phyloP scores from a whole-genome alignment of 441 rosid species.

The Populus tomentosa region DNA sequence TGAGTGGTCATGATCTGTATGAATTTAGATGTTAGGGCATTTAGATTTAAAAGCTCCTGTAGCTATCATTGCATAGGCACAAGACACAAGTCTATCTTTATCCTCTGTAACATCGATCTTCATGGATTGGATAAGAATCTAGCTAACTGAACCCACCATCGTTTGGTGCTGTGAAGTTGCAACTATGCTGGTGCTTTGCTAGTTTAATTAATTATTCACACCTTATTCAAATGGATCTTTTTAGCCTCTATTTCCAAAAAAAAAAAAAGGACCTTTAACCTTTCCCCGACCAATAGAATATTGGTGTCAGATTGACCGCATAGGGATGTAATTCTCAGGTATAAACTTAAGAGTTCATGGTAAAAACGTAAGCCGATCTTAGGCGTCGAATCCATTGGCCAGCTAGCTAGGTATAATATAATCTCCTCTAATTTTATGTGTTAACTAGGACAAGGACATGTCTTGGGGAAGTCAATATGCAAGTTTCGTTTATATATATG shows the following conservation, averaged over 20 bases:
- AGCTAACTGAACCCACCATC: not conserved
- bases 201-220: not conserved
- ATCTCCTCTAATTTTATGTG: not conserved
- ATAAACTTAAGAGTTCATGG: not conserved
- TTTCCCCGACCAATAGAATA: not conserved
- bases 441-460: not conserved
- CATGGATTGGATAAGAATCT: conserved; percentile 15
- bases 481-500: no score
- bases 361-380: not conserved
- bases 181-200: not conserved
- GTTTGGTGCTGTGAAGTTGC: not conserved
- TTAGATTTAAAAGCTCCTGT: conserved; percentile 12
- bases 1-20: conserved; percentile 17
- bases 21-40: not conserved
- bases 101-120: conserved; percentile 7
- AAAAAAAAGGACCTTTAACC: not conserved
- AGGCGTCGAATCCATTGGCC: not conserved
- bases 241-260: no score
- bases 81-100: conserved; percentile 1
- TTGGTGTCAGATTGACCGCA: not conserved
- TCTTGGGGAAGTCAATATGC: no score
- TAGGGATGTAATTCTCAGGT: not conserved
- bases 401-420: not conserved
- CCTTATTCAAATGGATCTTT: not conserved
- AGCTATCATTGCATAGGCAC: conserved; percentile 1